Conservation (phyloP, 2,329 filamentous ascomycete species). For the Venturiaceae sp. region DNA sequence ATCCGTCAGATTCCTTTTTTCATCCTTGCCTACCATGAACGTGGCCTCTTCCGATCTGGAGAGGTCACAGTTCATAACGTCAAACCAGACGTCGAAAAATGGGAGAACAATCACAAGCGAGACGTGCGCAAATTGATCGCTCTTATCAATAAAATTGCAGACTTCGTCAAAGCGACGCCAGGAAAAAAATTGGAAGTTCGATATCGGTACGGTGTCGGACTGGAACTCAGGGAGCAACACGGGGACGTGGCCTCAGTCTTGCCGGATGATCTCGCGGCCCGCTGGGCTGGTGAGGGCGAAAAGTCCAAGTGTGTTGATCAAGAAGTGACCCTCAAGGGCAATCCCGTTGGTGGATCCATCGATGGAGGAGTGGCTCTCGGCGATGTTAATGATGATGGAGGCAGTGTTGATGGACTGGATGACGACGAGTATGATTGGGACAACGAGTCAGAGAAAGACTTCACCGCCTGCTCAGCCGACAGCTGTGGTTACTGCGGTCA, state of each 20-base stretch:
- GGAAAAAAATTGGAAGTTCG: constrained; percentile 23
- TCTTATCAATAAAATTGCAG: constrained; percentile 22
- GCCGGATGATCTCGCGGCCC: constrained; percentile 15
- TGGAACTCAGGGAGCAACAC: constrained; percentile 26
- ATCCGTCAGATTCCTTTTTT: constrained; percentile 41
- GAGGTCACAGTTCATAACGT: constrained; percentile 31
- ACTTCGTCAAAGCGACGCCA: constrained; percentile 14
- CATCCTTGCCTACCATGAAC: constrained; percentile 39
- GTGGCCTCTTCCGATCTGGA: constrained; percentile 30
- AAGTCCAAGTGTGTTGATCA: not conserved
- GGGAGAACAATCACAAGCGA: constrained; percentile 30
- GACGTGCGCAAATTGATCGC: constrained; percentile 17
- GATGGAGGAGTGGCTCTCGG: not conserved
- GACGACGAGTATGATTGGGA: constrained; percentile 10
- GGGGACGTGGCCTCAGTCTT: constrained; percentile 12
- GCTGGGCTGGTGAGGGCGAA: constrained; percentile 9
- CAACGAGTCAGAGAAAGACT: constrained; percentile 21
- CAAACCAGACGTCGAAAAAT: constrained; percentile 24
- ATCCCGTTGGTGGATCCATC: not conserved
- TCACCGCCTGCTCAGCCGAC: constrained; percentile 24
- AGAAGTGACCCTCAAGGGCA: too few species aligned
- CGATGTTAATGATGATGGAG: not conserved
- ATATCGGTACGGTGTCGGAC: constrained; percentile 15
- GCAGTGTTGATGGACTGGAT: not conserved
- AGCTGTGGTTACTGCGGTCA: constrained; percentile 28